Base-by-base conservation (phyloP, 164 flowering plant genomes). In the Tinospora cordifolia region DNA sequence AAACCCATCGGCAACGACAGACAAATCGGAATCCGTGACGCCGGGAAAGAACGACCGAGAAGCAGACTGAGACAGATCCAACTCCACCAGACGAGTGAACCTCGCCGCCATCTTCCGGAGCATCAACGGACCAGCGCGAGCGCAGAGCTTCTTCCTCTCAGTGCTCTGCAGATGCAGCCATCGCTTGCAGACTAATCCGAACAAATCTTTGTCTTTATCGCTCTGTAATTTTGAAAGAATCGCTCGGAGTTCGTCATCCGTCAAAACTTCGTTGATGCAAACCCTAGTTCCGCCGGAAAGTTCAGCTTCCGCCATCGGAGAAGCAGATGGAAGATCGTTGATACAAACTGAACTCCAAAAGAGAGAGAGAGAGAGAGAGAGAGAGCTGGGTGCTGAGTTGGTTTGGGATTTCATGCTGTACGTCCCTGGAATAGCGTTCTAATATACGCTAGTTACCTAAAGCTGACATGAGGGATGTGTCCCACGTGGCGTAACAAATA, bases 101-200 rank as follows among this genome's bases (percentile, higher is more conserved):
- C 99, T 77, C 8, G 80, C 82, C 5, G 94, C 94, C 80, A 95
- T 76, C 70, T 79, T 86, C 22, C 73, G 75, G 24, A 95, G 96
- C 96, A 87, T 89, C 69, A 83, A 82, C 11, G 94, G 90, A 1
- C 98, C 98, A 1, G 99, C 98, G 1, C 98, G 88, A 3, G 84
- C 93, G n/a, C 87, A 80, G 21, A 95, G 90, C 84, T 79, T 89
- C 85, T 76, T 86, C 84, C 96, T 76, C 71, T 90, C 91, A 15
- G 91, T 79, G 84, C 98, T 94, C 85, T 92, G 98, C 69, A 94
- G 65, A 46, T 62, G 71, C 51, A 94, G 79, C 99, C 99, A 95
- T 72, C 93, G 71, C 83, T 90, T 92, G 82, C 99, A 95, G 4
- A 92, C 99, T 58, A 95, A 77, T 0, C 93, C 91, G 67, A 92